These are phyloP conservation scores for Cordyceps tenuipes DNA, from an alignment of 2,329 filamentous ascomycete species.

Conservation along the genomic window DNA sequence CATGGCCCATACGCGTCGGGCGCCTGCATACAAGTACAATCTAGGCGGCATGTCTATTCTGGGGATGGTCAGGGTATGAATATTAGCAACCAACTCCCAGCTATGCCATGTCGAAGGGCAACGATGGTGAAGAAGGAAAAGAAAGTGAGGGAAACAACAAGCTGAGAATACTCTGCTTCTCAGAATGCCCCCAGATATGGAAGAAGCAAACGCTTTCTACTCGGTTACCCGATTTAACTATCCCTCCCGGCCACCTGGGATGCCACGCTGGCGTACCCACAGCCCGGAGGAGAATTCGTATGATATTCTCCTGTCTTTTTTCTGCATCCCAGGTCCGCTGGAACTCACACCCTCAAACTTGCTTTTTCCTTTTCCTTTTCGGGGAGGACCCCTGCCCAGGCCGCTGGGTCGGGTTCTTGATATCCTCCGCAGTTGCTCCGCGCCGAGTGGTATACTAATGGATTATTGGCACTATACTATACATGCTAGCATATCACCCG, in stretches of 20 bases:
- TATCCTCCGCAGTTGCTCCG: background rate
- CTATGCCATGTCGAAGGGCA: background rate
- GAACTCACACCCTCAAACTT: background rate
- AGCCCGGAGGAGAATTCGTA: background rate
- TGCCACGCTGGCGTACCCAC: slow-evolving; percentile 10
- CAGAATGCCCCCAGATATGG: background rate
- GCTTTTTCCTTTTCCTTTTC: background rate
- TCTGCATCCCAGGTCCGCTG: background rate
- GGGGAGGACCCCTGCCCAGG: background rate
- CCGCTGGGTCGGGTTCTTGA: background rate
- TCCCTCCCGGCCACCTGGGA: background rate
- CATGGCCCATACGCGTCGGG: no score
- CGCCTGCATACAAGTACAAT: no score
- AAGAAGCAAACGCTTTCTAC: background rate
- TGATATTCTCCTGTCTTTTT: background rate
- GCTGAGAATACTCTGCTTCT: background rate
- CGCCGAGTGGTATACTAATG: slow-evolving; percentile 5
- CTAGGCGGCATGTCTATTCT: no score
- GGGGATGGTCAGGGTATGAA: background rate
- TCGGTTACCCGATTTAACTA: background rate
- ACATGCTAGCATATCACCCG: no score
- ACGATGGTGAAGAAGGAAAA: background rate
- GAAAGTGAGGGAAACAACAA: background rate
- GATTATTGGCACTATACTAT: no score
- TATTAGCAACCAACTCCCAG: background rate